Conservation (phyloP, 192 early-diverging fungal species). For the Spinellus fusiger region DNA sequence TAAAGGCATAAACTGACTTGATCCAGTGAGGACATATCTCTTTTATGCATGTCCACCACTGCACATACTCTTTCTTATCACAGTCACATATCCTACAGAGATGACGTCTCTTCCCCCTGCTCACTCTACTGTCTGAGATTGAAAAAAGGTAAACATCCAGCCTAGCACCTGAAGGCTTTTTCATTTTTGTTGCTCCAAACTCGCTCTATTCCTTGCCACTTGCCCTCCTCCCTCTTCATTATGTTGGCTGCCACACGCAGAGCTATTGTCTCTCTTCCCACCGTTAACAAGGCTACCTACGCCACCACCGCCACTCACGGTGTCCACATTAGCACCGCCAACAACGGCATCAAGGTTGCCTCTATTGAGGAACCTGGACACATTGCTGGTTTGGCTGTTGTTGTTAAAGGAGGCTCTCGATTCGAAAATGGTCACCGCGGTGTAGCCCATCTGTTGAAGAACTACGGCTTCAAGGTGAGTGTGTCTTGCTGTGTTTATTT, state of each 20-base stretch:
- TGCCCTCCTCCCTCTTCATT: constrained; percentile 1
- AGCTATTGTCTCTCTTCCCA: constrained; percentile 42
- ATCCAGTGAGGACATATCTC: neutral
- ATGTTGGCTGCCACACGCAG: constrained; percentile 45
- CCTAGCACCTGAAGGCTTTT: neutral
- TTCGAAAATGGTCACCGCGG: constrained; percentile 75
- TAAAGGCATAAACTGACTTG: no score
- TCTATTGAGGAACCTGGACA: constrained; percentile 64
- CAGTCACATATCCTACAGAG: no score
- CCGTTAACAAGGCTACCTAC: constrained; percentile 41
- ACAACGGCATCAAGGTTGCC: constrained; percentile 59
- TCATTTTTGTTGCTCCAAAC: neutral
- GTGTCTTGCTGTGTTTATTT: neutral
- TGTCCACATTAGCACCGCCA: constrained; percentile 40
- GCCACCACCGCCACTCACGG: constrained; percentile 38
- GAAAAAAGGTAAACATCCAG: neutral
- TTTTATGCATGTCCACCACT: no score
- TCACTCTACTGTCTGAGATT: neutral
- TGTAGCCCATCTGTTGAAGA: constrained; percentile 88
- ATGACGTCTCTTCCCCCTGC: neutral
- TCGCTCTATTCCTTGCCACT: neutral
- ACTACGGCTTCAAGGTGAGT: constrained; percentile 79
- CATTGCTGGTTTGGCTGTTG: constrained; percentile 72
- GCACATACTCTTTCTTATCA: no score
- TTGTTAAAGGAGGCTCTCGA: constrained; percentile 84